Evolutionary conservation across 768 basidiomycete species (phyloP).

Genomic region (Steccherinum ochraceum): DNA sequence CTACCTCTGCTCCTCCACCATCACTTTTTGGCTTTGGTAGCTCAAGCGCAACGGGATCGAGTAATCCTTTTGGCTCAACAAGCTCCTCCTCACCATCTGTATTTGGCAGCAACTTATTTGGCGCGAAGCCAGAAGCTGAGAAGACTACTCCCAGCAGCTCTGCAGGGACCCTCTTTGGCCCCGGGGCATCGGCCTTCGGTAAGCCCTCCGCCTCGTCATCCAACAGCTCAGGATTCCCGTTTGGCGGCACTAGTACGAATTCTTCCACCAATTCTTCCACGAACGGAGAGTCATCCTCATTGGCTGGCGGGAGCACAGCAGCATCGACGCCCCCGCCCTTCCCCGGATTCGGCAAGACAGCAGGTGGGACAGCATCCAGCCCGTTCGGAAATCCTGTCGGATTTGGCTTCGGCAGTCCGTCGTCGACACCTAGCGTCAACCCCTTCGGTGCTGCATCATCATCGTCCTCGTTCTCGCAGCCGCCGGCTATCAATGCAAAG

Average conservation of each 20-base stretch:
- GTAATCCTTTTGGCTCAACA: not conserved
- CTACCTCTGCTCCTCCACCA: slow-evolving; percentile 7
- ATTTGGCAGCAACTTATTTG: slow-evolving; percentile 10
- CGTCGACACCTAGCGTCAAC: slow-evolving; percentile 20
- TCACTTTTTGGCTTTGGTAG: too few species aligned
- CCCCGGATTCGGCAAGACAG: slow-evolving; percentile 12
- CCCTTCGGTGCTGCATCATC: slow-evolving; percentile 11
- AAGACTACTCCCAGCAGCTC: not conserved
- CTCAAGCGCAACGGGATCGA: not conserved
- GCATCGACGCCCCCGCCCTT: slow-evolving; percentile 14
- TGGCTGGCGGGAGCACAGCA: slow-evolving; percentile 3
- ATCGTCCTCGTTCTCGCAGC: slow-evolving; percentile 2
- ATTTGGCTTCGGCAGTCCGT: slow-evolving; percentile 46
- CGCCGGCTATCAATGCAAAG: slow-evolving; percentile 14
- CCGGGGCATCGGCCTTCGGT: slow-evolving; percentile 1
- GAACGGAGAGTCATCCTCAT: slow-evolving; percentile 5
- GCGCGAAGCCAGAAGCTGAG: slow-evolving; percentile 3
- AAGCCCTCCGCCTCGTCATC: slow-evolving; percentile 6
- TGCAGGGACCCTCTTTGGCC: not conserved
- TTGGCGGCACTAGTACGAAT: slow-evolving; percentile 6
- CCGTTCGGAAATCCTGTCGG: slow-evolving; percentile 61
- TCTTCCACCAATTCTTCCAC: not conserved
- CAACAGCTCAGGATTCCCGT: slow-evolving; percentile 5
- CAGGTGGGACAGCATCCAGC: slow-evolving; percentile 40
- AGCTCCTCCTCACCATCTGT: slow-evolving; percentile 5